phyloP scores from a whole-genome alignment of 768 basidiomycete species.

The Solioccasus polychromus region DNA sequence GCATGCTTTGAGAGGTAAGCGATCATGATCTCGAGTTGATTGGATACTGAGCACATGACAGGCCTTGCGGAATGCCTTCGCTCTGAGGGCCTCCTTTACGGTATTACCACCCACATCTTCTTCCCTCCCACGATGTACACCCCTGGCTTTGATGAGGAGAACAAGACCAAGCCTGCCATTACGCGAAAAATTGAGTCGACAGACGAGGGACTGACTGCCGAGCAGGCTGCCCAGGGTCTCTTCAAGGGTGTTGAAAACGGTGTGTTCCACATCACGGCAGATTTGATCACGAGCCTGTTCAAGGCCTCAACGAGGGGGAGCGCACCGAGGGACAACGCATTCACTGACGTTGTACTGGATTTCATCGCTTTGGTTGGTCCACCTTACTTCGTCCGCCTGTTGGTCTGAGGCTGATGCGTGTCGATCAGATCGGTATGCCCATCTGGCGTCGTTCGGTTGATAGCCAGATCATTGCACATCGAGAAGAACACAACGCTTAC shows the following conservation, averaged over 20 bases:
- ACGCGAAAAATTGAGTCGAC: slow-evolving; percentile 72
- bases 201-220: slow-evolving; percentile 63
- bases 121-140: slow-evolving; percentile 81
- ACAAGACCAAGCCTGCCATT: slow-evolving; percentile 72
- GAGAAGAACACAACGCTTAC: slow-evolving; percentile 46
- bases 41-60: slow-evolving; percentile 25
- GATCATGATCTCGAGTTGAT: not conserved
- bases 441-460: slow-evolving; percentile 54
- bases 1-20: slow-evolving; percentile 76
- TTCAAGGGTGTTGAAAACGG: slow-evolving; percentile 70
- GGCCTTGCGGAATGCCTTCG: slow-evolving; percentile 83
- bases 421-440: slow-evolving; percentile 45
- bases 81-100: slow-evolving; percentile 75
- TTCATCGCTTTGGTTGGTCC: slow-evolving; percentile 44
- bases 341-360: slow-evolving; percentile 50
- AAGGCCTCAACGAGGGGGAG: slow-evolving; percentile 62
- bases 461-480: slow-evolving; percentile 42
- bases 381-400: not conserved
- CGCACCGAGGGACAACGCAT: slow-evolving; percentile 52
- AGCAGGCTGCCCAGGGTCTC: slow-evolving; percentile 57
- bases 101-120: slow-evolving; percentile 75
- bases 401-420: not conserved
- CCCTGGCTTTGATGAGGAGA: slow-evolving; percentile 75
- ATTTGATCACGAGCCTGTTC: slow-evolving; percentile 66
- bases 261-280: slow-evolving; percentile 71